Base-by-base conservation (phyloP, 192 early-diverging fungal species). In the Rhizoclosmatium globosum region DNA sequence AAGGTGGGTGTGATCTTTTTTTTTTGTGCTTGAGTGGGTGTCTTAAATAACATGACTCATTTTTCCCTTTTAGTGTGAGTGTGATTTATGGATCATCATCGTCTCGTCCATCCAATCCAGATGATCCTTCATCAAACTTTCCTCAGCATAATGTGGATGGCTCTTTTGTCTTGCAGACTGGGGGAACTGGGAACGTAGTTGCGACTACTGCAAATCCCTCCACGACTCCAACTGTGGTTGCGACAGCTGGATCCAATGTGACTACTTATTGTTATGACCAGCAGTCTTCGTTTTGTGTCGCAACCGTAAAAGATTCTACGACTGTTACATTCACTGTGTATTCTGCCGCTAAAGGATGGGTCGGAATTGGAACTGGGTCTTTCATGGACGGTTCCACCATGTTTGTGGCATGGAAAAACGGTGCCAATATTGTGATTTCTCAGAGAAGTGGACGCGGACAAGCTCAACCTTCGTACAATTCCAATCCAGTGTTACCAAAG, bases 331-430 rank as follows among this genome's bases (percentile, higher is more conserved):
- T 75, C 38, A 65, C 73, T 2, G 62, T 75, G 15, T 65, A 42
- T 44, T 64, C 73, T 23, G 31, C 60, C 1, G 17, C 39, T 4
- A n/a, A 31, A 11, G 73, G 73, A n/a, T 75, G 73, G 73, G 73
- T 43, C 44, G 82, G 43, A 3, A 11, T 85, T 65, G 84, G 84
- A 4, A 43, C 74, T 1, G 82, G 81, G 9, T 31, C 64, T 23
- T 9, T 19, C 6, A 85, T 85, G 84, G 44, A 58, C 2, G 60
- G 65, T 7, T 60, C 76, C 0, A 71, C 53, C 47, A 79, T 85
- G 71, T 59, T 73, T 47, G 67, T 85, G 7, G 83, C 60, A 15
- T 85, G 79, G 78, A 58, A 13, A 17, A 82, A 82, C 66, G 77
- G 58, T 4, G 58, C 45, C 13, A 73, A 69, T 7, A 21, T 50